Base-by-base conservation (phyloP, 345 rosid species). In the Gossypium australe region DNA sequence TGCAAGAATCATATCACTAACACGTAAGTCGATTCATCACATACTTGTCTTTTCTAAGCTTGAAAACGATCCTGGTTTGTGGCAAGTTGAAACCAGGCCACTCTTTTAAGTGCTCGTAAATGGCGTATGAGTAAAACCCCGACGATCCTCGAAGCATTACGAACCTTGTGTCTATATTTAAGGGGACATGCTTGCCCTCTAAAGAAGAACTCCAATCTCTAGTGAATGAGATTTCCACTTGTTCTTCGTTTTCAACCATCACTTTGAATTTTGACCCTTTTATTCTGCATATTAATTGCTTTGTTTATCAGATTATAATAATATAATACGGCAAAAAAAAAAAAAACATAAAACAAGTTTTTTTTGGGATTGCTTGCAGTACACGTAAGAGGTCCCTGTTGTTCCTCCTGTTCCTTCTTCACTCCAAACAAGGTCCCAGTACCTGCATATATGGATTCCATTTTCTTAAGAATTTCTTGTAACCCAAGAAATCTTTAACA, bases 1-100 rank as follows among this genome's bases (percentile, higher is more conserved):
- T 34, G 41, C 41, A 34, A 34, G 41, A 34, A 34, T 34, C 41
- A 34, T 53, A 53, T 2, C 24, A 53, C 14, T 11, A 67, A 45
- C 27, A 65, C 20, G n/a, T 17, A 70, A 70, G 53, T 20, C 11
- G 25, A 51, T 29, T 67, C 17, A n/a, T 34, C 4, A 10, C 20
- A 43, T 82, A 89, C 98, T 86, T 90, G 89, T 94, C 93, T 79
- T 94, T 89, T 75, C 92, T 80, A 43, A 94, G 94, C 85, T 85
- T 87, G 89, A 88, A 94, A 1, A 86, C 95, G 16, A 94, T 86
- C 78, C 98, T 89, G 78, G 96, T 90, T 72, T 92, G 93, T 11
- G 96, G 94, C 65, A 94, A 82, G 84, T 92, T 89, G 81, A 94
- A 90, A 74, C 83, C 89, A 5, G 97, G 94, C 96, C 96, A 94